Evolutionary conservation across 345 rosid species (phyloP), one percentile per base, ranked within the genome.

Genomic region (Corchorus olitorius): DNA sequence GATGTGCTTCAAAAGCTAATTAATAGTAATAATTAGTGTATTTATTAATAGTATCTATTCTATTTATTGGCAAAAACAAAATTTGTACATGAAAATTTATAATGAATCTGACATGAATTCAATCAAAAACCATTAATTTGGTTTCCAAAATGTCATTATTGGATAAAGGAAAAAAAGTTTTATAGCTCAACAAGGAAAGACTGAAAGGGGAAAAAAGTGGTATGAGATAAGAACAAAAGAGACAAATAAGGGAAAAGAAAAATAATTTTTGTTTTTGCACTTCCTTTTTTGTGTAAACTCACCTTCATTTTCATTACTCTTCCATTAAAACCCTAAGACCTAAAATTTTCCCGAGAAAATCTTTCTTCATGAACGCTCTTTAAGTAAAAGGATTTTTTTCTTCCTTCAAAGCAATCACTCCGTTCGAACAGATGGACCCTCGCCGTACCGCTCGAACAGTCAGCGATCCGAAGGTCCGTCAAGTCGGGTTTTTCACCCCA

Each of bases 391-490:
- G 35, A 39, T 5, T 67, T 61, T 75, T 27, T 27, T 27, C 27
- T 27, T 27, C 68, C 70, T 49, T 8, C 61, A 33, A n/a, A 49
- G 77, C 83, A 70, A 79, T 64, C 71, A 65, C 68, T 60, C 52
- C 61, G 19, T 49, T 27, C 41, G 16, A 10, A 34, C 52, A 49
- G 7, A 94, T 94, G 98, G 97, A 94, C 72, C 76, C 92, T 73
- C 93, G 97, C 60, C 93, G 97, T 41, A 72, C 87, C 70, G 78
- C 94, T 43, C 93, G 97, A 79, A 82, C 90, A 41, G 89, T 91
- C 19, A 86, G 84, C 77, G 96, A 94, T 77, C 98, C 98, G 4
- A 92, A 94, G 85, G 88, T 92, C 78, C 93, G 98, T 8, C 94
- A 85, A 53, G 97, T 94, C 15, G 98, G 98, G 1, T 92, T 94